Evolutionary conservation across 2,329 filamentous ascomycete genomes (phyloP), one percentile per base, ranked within the genome.

Genomic region (Phaeoacremonium minimum): DNA sequence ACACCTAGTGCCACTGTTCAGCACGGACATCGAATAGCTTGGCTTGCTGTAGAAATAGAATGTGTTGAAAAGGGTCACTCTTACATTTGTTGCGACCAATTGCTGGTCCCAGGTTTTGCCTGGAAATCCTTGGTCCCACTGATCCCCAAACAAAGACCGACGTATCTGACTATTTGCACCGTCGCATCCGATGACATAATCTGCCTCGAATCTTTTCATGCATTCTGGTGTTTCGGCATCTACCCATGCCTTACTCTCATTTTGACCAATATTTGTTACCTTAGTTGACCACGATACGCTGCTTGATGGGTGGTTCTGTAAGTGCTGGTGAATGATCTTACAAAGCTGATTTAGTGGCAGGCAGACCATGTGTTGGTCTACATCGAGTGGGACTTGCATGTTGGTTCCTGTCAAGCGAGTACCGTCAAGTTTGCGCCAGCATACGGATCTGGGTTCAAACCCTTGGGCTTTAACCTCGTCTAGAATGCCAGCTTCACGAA

Each of bases 21-120:
- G n/a, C n/a, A n/a, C n/a, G n/a, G n/a, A n/a, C n/a, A n/a, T n/a
- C n/a, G n/a, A n/a, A n/a, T n/a, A n/a, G n/a, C n/a, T n/a, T n/a
- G n/a, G n/a, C n/a, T n/a, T n/a, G n/a, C n/a, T n/a, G n/a, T n/a
- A n/a, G n/a, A n/a, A n/a, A n/a, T n/a, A n/a, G n/a, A n/a, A n/a
- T n/a, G n/a, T n/a, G n/a, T n/a, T n/a, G n/a, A n/a, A n/a, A n/a
- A n/a, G n/a, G n/a, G n/a, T n/a, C 12, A 18, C 12, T 41, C 54
- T 41, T 45, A 66, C 66, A 53, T 72, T 71, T n/a, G 66, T 70
- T 22, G 67, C 66, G 9, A 72, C 53, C 33, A 72, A 66, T 41
- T 69, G 65, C 30, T 61, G 55, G 37, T 66, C 54, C 49, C 68
- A 57, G 0, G 67, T 72, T 47, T 64, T 61, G 3, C 67, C 68